These are phyloP conservation scores for Aspergillus diversus DNA, from an alignment of 495 filamentous ascomycete species.

Conservation along the genomic window DNA sequence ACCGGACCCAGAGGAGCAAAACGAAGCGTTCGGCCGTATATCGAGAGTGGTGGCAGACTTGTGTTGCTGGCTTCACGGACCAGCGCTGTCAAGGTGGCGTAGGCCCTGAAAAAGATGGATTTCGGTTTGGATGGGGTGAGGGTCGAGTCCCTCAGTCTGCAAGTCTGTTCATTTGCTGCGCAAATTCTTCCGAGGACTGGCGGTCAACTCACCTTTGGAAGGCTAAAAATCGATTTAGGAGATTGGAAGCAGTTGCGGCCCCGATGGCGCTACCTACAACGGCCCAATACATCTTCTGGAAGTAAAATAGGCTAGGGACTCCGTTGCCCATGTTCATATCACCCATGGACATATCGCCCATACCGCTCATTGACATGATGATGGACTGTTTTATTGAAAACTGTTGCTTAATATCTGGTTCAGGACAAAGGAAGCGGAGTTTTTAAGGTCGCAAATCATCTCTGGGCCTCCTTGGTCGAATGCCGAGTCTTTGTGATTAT, in stretches of 20 bases:
- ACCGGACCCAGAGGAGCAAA: conserved; percentile 46
- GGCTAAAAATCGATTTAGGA: conserved; percentile 48
- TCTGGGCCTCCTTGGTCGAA: neutral
- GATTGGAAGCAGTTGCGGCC: conserved; percentile 53
- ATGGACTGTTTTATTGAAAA: neutral
- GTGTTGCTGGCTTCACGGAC: conserved; percentile 69
- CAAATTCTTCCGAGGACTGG: neutral
- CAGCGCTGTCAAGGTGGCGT: conserved; percentile 72
- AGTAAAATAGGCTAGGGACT: conserved; percentile 45
- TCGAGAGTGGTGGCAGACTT: conserved; percentile 55
- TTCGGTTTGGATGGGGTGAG: conserved; percentile 67
- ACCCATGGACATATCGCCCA: conserved; percentile 29
- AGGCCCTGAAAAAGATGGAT: conserved; percentile 53
- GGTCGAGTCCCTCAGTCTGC: conserved; percentile 34
- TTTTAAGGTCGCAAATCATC: neutral
- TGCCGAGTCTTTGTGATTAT: neutral
- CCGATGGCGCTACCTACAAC: conserved; percentile 60
- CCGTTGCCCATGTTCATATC: conserved; percentile 53
- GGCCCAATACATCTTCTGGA: conserved; percentile 64
- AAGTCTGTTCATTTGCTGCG: neutral
- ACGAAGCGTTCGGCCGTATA: conserved; percentile 51
- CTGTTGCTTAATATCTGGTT: neutral
- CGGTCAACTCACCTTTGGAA: conserved; percentile 49
- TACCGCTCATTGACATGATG: conserved; percentile 19
- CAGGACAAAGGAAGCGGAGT: neutral